These are phyloP conservation scores for Penicillium dipodomyicola DNA, from an alignment of 495 filamentous ascomycete species.

Conservation along the genomic window DNA sequence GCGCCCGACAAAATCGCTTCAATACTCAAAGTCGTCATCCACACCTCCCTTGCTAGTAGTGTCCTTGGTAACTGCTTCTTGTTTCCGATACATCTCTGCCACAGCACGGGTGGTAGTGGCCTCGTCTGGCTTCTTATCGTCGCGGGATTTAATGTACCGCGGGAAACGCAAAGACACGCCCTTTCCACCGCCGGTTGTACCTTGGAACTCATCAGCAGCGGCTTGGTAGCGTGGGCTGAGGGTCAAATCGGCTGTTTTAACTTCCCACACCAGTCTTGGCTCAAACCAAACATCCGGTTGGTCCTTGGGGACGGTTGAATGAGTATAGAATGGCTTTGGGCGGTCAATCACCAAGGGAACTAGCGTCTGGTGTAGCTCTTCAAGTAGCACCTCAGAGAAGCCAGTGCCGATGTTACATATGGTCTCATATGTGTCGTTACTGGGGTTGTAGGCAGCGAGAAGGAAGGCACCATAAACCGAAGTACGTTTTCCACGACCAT, in stretches of 20 bases:
- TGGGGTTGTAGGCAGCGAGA: conserved; percentile 85
- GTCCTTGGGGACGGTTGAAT: conserved; percentile 77
- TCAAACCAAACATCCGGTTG: conserved; percentile 99
- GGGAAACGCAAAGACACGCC: conserved; percentile 90
- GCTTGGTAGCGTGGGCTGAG: conserved; percentile 91
- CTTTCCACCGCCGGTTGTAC: conserved; percentile 63
- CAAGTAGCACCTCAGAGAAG: conserved; percentile 83
- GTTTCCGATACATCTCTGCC: conserved; percentile 94
- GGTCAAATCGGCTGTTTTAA: conserved; percentile 93
- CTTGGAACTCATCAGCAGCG: conserved; percentile 56
- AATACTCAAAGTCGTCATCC: conserved; percentile 99
- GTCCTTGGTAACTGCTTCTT: conserved; percentile 73
- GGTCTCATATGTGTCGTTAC: conserved; percentile 78
- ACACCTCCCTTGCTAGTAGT: conserved; percentile 70
- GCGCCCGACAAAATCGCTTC: conserved; percentile 11
- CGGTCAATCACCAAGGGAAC: conserved; percentile 73
- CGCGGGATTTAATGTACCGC: conserved; percentile 80
- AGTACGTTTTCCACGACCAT: conserved; percentile 91
- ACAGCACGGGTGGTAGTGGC: conserved; percentile 81
- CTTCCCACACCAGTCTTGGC: conserved; percentile 91
- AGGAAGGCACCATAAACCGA: conserved; percentile 94
- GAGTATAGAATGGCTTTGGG: conserved; percentile 90
- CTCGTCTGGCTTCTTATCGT: conserved; percentile 93
- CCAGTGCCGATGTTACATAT: conserved; percentile 98
- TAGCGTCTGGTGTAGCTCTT: conserved; percentile 74